These are phyloP conservation scores for Russula emetica DNA, from an alignment of 768 basidiomycete genomes.

Conservation along the genomic window DNA sequence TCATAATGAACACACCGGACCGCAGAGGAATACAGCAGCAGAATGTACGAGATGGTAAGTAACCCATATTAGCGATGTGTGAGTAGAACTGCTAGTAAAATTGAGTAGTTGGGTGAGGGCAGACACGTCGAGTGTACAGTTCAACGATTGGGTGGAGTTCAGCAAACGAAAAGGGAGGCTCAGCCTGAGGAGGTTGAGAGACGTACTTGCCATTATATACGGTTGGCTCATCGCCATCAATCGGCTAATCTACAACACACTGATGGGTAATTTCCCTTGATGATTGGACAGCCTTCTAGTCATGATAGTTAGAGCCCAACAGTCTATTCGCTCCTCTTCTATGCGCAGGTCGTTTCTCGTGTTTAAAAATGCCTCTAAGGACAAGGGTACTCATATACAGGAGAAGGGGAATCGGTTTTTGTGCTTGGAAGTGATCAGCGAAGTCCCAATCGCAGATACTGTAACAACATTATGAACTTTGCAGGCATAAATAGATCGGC, in stretches of 20 bases:
- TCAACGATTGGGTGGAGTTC: conserved; percentile 1
- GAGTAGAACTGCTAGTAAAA: not conserved
- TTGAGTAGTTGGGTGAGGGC: not conserved
- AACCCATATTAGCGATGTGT: conserved; percentile 36
- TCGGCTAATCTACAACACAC: not conserved
- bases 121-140: conserved; percentile 5
- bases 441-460: too few species aligned
- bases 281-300: not conserved
- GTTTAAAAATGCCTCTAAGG: too few species aligned
- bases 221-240: conserved; percentile 2
- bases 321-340: not conserved
- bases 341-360: not conserved
- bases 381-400: not conserved
- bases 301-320: not conserved
- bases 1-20: conserved; percentile 56
- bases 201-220: not conserved
- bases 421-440: not conserved
- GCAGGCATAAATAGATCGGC: not conserved
- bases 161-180: conserved; percentile 20
- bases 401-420: not conserved
- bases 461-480: too few species aligned
- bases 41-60: conserved; percentile 53
- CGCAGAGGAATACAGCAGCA: conserved; percentile 65
- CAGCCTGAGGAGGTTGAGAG: conserved; percentile 15
- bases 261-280: conserved; percentile 5